phyloP scores from a whole-genome alignment of 2,329 filamentous ascomycete species.

The Phyllachora maydis region DNA sequence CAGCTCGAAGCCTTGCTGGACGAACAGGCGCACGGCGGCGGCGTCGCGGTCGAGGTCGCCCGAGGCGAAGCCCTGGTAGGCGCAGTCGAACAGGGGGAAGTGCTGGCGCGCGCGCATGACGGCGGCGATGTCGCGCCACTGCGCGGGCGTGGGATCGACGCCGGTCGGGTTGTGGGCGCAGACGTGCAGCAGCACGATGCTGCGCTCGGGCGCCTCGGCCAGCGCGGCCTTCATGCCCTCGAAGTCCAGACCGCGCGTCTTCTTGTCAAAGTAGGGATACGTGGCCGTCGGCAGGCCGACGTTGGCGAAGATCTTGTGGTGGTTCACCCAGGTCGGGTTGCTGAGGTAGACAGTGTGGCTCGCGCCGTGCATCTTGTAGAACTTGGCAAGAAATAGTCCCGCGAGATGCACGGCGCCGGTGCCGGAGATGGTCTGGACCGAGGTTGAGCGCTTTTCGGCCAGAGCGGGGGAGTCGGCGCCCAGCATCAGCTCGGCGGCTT shows the following conservation, averaged over 20 bases:
- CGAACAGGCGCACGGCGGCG: slow-evolving; percentile 84
- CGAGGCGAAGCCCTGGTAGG: slow-evolving; percentile 95
- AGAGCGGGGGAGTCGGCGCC: slow-evolving; percentile 65
- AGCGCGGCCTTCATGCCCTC: slow-evolving; percentile 65
- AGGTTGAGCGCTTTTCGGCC: slow-evolving; percentile 59
- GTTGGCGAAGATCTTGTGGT: slow-evolving; percentile 95
- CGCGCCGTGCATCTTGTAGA: slow-evolving; percentile 56
- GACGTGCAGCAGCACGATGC: slow-evolving; percentile 79
- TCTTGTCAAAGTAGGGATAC: slow-evolving; percentile 86
- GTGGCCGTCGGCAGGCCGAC: slow-evolving; percentile 56
- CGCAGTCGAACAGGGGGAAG: slow-evolving; percentile 96
- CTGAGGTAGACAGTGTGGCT: slow-evolving; percentile 72
- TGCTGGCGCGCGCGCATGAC: slow-evolving; percentile 60
- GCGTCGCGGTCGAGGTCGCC: slow-evolving; percentile 72
- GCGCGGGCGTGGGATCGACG: slow-evolving; percentile 79
- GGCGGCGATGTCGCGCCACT: slow-evolving; percentile 79
- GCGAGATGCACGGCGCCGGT: slow-evolving; percentile 90
- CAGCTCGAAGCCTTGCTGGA: slow-evolving; percentile 78
- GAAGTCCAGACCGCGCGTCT: slow-evolving; percentile 83
- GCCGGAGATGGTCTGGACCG: slow-evolving; percentile 89
- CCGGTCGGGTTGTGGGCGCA: slow-evolving; percentile 98
- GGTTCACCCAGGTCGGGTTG: slow-evolving; percentile 94
- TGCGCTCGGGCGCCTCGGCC: slow-evolving; percentile 49
- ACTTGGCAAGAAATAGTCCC: slow-evolving; percentile 80
- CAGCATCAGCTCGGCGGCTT: slow-evolving; percentile 79